Evolutionary conservation across 1,284 basidiomycete genomes (phyloP).

Genomic region (Cutaneotrichosporon dermatis): DNA sequence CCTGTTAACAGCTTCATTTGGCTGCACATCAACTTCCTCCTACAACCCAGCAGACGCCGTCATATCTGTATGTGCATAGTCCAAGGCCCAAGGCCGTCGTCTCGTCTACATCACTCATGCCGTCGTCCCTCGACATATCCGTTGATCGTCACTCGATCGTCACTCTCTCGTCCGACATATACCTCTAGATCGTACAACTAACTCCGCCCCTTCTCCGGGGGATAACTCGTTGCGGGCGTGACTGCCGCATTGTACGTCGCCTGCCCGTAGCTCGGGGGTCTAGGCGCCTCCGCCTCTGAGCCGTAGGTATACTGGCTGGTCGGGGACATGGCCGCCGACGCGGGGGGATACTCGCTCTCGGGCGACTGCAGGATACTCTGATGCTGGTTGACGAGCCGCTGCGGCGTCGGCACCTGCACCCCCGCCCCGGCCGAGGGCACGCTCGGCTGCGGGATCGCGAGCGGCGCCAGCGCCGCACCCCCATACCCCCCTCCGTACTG

Average conservation of each 20-base stretch:
- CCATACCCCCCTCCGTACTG: no score
- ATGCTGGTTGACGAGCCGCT: conserved; percentile 10
- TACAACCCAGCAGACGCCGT: no score
- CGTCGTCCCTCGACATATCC: no score
- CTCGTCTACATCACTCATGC: no score
- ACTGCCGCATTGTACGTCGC: neutral
- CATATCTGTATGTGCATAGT: no score
- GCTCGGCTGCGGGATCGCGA: neutral
- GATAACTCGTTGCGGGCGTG: neutral
- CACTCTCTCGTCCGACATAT: no score
- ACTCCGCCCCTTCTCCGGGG: neutral
- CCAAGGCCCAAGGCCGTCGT: no score
- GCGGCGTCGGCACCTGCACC: conserved; percentile 15
- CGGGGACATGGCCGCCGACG: no score
- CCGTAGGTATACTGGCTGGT: neutral
- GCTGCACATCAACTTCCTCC: no score
- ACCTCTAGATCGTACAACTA: neutral
- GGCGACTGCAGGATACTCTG: conserved; percentile 6
- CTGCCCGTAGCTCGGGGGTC: conserved; percentile 14
- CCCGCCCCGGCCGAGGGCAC: neutral
- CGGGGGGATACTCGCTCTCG: conserved; percentile 5
- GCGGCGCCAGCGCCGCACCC: no score
- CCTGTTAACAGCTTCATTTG: no score
- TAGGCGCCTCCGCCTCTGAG: neutral
- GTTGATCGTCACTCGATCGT: no score